phyloP scores from a whole-genome alignment of 768 basidiomycete genomes.

The Filobasidium floriforme region DNA sequence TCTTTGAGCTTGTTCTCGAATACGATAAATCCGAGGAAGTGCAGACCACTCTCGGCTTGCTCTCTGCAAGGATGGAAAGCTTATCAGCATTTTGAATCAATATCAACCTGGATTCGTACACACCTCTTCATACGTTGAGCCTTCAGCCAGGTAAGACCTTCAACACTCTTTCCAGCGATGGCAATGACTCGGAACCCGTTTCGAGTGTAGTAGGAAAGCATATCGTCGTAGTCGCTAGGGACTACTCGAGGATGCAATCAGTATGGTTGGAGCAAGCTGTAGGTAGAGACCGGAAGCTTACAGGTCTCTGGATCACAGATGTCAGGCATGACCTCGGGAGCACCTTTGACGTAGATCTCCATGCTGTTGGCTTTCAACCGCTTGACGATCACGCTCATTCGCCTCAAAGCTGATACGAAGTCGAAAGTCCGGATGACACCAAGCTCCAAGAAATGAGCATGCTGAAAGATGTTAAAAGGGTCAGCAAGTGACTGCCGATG shows the following conservation, averaged over 20 bases:
- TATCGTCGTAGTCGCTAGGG: constrained; percentile 90
- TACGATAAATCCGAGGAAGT: constrained; percentile 89
- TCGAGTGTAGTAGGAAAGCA: constrained; percentile 91
- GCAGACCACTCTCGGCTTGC: constrained; percentile 81
- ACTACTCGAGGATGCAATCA: constrained; percentile 51
- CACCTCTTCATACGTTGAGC: constrained; percentile 93
- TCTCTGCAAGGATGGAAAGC: constrained; percentile 53
- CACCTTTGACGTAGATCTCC: constrained; percentile 99
- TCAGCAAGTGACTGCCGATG: constrained; percentile 2
- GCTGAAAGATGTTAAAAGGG: constrained; percentile 49
- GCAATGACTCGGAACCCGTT: constrained; percentile 97
- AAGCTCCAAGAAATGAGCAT: constrained; percentile 91
- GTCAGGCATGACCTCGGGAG: constrained; percentile 92
- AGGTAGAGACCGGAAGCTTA: constrained; percentile 48
- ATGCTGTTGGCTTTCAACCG: constrained; percentile 85
- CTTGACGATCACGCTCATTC: constrained; percentile 98
- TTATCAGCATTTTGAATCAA: constrained; percentile 5
- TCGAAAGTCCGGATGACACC: constrained; percentile 95
- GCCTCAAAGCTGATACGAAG: constrained; percentile 81
- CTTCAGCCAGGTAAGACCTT: constrained; percentile 89
- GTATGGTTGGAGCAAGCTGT: background rate
- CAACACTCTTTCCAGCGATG: constrained; percentile 90
- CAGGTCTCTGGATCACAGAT: constrained; percentile 90
- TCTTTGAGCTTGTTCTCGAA: constrained; percentile 97
- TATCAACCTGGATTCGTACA: constrained; percentile 26